phyloP scores from a whole-genome alignment of 23 red algal genomes.

The Gracilaria vermiculophylla region DNA sequence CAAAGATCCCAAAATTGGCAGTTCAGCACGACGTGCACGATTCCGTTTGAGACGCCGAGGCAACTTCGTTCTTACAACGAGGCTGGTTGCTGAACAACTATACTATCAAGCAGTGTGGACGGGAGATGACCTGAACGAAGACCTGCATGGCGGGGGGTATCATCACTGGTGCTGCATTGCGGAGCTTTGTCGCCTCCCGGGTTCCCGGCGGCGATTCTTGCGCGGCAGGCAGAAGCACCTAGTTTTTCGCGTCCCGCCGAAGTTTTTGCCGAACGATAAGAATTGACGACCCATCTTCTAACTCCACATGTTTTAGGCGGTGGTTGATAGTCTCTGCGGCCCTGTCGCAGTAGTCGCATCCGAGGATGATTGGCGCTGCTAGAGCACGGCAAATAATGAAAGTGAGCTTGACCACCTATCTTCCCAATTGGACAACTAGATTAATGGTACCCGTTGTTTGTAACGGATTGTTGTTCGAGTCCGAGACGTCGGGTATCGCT shows the following conservation, averaged over 20 bases:
- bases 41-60: too few species aligned
- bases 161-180: neutral
- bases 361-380: neutral
- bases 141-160: neutral
- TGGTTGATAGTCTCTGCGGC: neutral
- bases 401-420: neutral
- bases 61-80: too few species aligned
- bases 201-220: neutral
- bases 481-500: neutral
- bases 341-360: neutral
- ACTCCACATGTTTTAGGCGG: neutral
- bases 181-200: neutral
- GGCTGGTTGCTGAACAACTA: too few species aligned
- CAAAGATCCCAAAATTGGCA: too few species aligned
- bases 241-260: neutral
- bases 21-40: too few species aligned
- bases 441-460: neutral
- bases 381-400: neutral
- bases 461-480: neutral
- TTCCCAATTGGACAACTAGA: neutral
- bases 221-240: neutral
- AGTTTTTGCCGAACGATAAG: neutral
- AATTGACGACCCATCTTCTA: neutral
- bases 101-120: too few species aligned
- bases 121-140: too few species aligned